phyloP scores from a whole-genome alignment of 2,329 filamentous ascomycete species.

The Fusarium chlamydosporum region DNA sequence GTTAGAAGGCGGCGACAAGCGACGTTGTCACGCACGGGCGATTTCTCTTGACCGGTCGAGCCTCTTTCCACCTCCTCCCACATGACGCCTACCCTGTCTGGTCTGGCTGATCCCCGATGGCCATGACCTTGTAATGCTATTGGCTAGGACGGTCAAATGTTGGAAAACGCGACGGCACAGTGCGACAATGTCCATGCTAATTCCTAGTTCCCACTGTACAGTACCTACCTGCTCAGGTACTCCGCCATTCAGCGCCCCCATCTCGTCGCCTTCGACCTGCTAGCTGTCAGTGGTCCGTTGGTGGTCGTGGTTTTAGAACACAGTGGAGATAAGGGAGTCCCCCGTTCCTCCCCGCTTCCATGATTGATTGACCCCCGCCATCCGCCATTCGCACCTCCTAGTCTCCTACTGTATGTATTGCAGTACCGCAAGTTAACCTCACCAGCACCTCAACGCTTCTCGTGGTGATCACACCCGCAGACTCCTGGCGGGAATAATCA shows the following conservation, averaged over 20 bases:
- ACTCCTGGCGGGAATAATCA: background rate
- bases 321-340: slow-evolving; percentile 19
- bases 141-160: slow-evolving; percentile 20
- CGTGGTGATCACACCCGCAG: slow-evolving; percentile 14
- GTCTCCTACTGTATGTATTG: too few relatives aligned
- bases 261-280: slow-evolving; percentile 21
- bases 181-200: slow-evolving; percentile 2
- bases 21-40: slow-evolving; percentile 45
- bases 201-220: too few relatives aligned
- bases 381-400: slow-evolving; percentile 3
- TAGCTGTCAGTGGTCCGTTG: slow-evolving; percentile 24
- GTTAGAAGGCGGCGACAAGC: slow-evolving; percentile 44
- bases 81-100: slow-evolving; percentile 36
- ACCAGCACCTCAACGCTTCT: slow-evolving; percentile 7
- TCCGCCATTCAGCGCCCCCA: slow-evolving; percentile 40
- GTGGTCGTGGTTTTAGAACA: background rate
- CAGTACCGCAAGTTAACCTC: slow-evolving; percentile 13
- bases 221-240: slow-evolving; percentile 1
- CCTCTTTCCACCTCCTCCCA: slow-evolving; percentile 22
- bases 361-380: background rate
- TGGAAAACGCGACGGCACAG: slow-evolving; percentile 10
- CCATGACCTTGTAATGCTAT: slow-evolving; percentile 18
- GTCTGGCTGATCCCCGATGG: slow-evolving; percentile 2
- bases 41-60: slow-evolving; percentile 46
- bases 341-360: slow-evolving; percentile 9